Conservation (phyloP, 495 filamentous ascomycete species). For the Penicillium dipodomyicola region DNA sequence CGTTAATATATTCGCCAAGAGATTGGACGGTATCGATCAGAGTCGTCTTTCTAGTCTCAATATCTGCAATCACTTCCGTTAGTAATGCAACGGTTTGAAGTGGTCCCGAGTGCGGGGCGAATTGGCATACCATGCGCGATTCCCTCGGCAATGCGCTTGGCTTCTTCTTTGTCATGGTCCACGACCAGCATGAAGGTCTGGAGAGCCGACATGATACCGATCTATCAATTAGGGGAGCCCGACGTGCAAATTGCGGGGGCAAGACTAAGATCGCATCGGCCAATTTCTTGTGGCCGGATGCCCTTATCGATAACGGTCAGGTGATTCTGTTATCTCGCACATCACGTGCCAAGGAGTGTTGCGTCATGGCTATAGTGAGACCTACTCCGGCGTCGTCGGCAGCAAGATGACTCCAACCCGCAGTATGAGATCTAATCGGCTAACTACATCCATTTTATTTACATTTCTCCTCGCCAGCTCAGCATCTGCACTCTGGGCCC, state of each 20-base stretch:
- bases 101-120: slow-evolving; percentile 23
- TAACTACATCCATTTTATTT: slow-evolving; percentile 17
- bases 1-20: slow-evolving; percentile 67
- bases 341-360: slow-evolving; percentile 25
- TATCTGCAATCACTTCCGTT: slow-evolving; percentile 40
- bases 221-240: slow-evolving; percentile 20
- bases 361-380: slow-evolving; percentile 23
- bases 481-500: slow-evolving; percentile 18
- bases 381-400: slow-evolving; percentile 10
- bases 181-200: slow-evolving; percentile 64
- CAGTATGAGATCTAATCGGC: slow-evolving; percentile 21
- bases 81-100: slow-evolving; percentile 15
- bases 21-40: slow-evolving; percentile 66
- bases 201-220: slow-evolving; percentile 56
- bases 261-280: slow-evolving; percentile 16
- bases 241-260: slow-evolving; percentile 11
- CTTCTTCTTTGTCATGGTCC: slow-evolving; percentile 61
- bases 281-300: slow-evolving; percentile 23
- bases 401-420: slow-evolving; percentile 3
- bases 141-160: slow-evolving; percentile 54
- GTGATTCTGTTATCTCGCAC: slow-evolving; percentile 15
- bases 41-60: slow-evolving; percentile 61
- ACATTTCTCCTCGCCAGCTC: slow-evolving; percentile 13
- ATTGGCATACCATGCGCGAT: slow-evolving; percentile 52
- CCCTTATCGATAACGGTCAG: slow-evolving; percentile 32